These are phyloP conservation scores for Racocetra persica DNA, from an alignment of 371 early-diverging fungal species.

Conservation along the genomic window DNA sequence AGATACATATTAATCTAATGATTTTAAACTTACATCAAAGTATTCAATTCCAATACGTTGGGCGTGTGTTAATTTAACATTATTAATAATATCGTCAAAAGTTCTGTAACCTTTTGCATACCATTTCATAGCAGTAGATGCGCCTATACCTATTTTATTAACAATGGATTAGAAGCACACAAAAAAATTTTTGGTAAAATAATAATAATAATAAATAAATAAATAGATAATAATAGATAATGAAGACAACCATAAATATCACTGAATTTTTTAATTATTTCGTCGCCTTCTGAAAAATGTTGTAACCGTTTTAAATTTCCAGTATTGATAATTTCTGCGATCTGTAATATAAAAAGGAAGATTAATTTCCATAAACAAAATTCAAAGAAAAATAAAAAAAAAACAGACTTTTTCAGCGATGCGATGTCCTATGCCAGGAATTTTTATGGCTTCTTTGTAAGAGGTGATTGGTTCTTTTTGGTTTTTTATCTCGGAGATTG, in stretches of 20 bases:
- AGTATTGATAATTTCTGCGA: constrained; percentile 11
- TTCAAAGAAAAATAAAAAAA: not conserved
- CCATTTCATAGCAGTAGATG: constrained; percentile 1
- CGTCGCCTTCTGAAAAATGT: not conserved
- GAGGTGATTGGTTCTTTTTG: constrained; percentile 14
- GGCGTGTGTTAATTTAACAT: constrained; percentile 6
- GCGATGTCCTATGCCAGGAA: constrained; percentile 11
- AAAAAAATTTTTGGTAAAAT: too few species aligned
- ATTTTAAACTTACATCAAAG: constrained; percentile 3
- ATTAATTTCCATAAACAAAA: not conserved
- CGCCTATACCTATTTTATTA: constrained; percentile 5
- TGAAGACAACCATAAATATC: not conserved
- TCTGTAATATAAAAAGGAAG: not conserved
- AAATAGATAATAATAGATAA: too few species aligned
- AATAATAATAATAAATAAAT: too few species aligned
- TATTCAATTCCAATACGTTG: not conserved
- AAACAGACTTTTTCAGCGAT: constrained; percentile 3
- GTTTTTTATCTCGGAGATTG: constrained; percentile 15
- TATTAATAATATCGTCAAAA: constrained; percentile 6
- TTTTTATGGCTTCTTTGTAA: constrained; percentile 19
- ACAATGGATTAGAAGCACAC: too few species aligned
- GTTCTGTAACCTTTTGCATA: constrained; percentile 13
- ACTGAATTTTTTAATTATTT: constrained; percentile 11
- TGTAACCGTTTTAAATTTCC: constrained; percentile 17
- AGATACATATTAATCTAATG: not conserved